These are phyloP conservation scores for Salix dunnii DNA, from an alignment of 345 rosid species.

Conservation along the genomic window DNA sequence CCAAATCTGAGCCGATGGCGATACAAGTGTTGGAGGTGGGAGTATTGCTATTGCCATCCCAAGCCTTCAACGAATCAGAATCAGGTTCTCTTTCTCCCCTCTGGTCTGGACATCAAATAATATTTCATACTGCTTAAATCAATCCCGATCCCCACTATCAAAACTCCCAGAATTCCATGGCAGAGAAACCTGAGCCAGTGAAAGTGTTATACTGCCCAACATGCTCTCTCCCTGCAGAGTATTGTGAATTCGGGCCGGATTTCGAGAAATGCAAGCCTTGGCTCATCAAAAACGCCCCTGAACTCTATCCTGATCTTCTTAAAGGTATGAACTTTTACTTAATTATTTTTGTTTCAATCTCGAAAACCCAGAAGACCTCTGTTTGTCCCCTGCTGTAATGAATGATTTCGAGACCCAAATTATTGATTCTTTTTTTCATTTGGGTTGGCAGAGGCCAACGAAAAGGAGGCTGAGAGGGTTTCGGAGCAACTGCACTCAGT, in stretches of 20 bases:
- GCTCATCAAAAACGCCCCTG: constrained; percentile 75
- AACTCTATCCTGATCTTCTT: constrained; percentile 81
- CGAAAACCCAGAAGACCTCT: not conserved
- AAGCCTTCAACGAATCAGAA: not conserved
- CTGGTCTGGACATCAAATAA: not conserved
- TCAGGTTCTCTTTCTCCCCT: not conserved
- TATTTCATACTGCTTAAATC: not conserved
- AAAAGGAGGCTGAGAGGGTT: constrained; percentile 58
- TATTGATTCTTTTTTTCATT: not conserved
- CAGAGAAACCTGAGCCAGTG: constrained; percentile 43
- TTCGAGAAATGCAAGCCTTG: constrained; percentile 92
- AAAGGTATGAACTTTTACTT: constrained; percentile 39
- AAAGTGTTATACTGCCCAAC: constrained; percentile 63
- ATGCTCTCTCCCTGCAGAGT: constrained; percentile 66
- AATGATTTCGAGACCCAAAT: not conserved
- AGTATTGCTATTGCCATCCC: no score
- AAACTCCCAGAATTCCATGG: constrained; percentile 1
- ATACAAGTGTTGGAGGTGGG: no score
- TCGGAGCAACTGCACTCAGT: constrained; percentile 63
- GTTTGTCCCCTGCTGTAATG: not conserved
- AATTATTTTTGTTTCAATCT: not conserved
- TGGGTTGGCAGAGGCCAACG: constrained; percentile 48
- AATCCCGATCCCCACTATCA: not conserved
- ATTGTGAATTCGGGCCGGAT: constrained; percentile 93
- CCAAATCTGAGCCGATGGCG: no score